A percentile compares a stretch with the other conserved stretches of the same genome.
Conservation (phyloP, 495 filamentous ascomycete species). For the Geoglossum glabrum region DNA sequence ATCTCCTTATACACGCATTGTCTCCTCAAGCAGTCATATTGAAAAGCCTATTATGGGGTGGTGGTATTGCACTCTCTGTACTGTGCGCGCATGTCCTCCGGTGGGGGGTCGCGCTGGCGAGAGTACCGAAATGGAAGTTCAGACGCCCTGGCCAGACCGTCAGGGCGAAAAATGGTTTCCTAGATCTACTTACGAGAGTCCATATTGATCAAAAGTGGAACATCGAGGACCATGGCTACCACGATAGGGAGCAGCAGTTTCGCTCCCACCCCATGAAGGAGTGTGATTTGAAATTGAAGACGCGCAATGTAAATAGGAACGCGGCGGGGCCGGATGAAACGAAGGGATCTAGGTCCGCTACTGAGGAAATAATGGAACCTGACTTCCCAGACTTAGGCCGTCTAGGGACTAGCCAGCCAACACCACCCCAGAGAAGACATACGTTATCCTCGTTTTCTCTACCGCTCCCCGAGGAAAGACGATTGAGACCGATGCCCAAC, state of each 20-base stretch:
- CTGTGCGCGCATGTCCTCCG: conserved; percentile 54
- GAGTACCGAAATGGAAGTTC: conserved; percentile 85
- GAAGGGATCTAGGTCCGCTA: background rate
- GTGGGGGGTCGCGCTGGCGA: conserved; percentile 69
- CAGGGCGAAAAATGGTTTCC: conserved; percentile 25
- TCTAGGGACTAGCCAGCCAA: background rate
- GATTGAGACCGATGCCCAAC: conserved; percentile 5
- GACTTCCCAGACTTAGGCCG: background rate
- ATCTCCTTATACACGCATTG: conserved; percentile 52
- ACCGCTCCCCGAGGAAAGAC: background rate
- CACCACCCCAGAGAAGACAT: conserved; percentile 9
- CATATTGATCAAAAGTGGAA: background rate
- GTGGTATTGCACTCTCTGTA: conserved; percentile 56
- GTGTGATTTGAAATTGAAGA: background rate
- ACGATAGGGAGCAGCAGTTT: background rate
- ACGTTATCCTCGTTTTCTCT: conserved; percentile 9
- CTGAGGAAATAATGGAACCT: background rate
- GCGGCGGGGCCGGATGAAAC: background rate
- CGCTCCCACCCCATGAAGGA: too few species aligned
- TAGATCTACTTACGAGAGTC: conserved; percentile 29
- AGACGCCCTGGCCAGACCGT: conserved; percentile 31
- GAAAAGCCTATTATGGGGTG: conserved; percentile 68
- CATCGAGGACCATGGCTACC: conserved; percentile 2
- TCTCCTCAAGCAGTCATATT: conserved; percentile 77
- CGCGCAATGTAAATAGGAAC: background rate